Evolutionary conservation across 2,329 filamentous ascomycete species (phyloP), one percentile per base, ranked within the genome.

Genomic region (Alternaria metachromatica): DNA sequence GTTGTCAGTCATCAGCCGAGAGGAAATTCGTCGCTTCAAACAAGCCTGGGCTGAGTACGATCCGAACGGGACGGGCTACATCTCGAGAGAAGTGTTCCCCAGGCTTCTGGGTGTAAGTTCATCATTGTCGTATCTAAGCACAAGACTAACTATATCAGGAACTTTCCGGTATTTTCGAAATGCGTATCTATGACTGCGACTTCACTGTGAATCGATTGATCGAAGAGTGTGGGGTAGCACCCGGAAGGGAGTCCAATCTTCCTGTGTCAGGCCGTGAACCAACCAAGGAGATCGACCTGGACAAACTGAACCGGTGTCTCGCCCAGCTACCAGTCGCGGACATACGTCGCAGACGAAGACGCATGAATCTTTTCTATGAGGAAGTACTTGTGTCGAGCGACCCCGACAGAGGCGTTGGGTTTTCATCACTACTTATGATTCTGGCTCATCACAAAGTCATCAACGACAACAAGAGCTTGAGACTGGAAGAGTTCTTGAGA

Each of bases 361-460:
- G 91, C 45, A 95, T 96, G 84, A 97, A 97, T 72, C 87, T 91
- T n/a, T 99, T 99, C 80, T 99, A 93, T 75, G 94, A 98, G 80
- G 96, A 99, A 82, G 92, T 98, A 20, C 88, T 98, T 80, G 93
- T 97, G 6, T 95, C 94, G 5, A 93, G 94, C 5, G 94, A 99
- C 78, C 92, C 91, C 1, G 93, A 96, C 74, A 88, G 88, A 66
- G 96, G 96, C 51, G 96, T 99, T 63, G 91, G 92, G 1, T 99
- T 99, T 79, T 96, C 93, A 4, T 90, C 91, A 7, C 91, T 97
- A 21, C 85, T 99, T 55, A 96, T 99, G 91, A 96, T 97, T 64
- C 85, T 99, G 61, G 95, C 96, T 33, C 96, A 99, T 80, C 97
- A 99, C 85, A 99, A 98, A 75, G 94, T 99, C 75, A 99, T 99